A percentile compares a stretch with the other conserved stretches of the same genome.
Evolutionary conservation across 73 alveolate genomes (phyloP).

Genomic region (Blepharisma stoltei): DNA sequence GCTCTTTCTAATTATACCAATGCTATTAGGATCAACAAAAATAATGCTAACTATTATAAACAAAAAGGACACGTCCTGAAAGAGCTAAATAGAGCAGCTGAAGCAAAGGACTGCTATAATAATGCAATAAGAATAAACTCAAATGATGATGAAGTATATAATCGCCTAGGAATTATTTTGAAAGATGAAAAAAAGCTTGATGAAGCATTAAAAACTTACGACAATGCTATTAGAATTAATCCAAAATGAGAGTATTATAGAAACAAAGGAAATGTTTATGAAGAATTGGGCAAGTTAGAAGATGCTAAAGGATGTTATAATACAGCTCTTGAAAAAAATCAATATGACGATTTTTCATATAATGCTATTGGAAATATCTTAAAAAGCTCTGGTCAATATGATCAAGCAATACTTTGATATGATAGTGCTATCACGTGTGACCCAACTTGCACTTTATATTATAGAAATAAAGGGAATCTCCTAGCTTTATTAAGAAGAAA

Average conservation of each 20-base stretch:
- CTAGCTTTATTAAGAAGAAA: background rate
- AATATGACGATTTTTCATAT: constrained; percentile 25
- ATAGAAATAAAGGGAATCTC: constrained; percentile 14
- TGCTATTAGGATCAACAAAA: background rate
- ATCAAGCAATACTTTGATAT: too few relatives aligned
- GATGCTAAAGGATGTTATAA: constrained; percentile 43
- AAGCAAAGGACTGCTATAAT: background rate
- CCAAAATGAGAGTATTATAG: background rate
- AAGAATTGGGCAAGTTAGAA: constrained; percentile 27
- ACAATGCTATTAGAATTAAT: background rate
- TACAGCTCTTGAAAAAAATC: constrained; percentile 40
- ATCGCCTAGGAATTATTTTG: background rate
- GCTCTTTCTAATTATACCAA: background rate
- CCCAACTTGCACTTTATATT: background rate
- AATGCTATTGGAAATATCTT: too few relatives aligned
- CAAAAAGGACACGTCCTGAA: background rate
- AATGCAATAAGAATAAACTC: background rate
- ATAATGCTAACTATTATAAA: background rate
- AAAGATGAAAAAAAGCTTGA: background rate
- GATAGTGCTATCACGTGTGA: too few relatives aligned
- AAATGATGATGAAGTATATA: background rate
- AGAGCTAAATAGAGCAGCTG: background rate
- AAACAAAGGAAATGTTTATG: constrained; percentile 39
- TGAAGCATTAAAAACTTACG: background rate
- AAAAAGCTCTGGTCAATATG: too few relatives aligned